Base-by-base conservation (phyloP, 495 filamentous ascomycete genomes). In the Penicillium dipodomyicola region DNA sequence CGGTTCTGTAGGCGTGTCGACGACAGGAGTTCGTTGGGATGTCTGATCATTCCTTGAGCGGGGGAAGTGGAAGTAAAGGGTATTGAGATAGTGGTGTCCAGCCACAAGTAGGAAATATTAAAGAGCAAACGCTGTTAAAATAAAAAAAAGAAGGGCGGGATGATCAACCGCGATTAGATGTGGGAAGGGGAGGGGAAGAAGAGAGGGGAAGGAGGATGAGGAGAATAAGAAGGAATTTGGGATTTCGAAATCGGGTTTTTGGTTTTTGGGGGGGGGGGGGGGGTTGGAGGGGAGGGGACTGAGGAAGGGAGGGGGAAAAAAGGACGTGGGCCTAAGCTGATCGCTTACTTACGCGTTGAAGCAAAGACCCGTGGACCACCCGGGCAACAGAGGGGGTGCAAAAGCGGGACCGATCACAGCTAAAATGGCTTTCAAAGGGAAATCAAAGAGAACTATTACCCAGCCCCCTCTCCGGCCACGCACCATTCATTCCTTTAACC, bases 41-140 rank as follows among this genome's bases (percentile, higher is more conserved):
- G 73, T 72, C 72, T 74, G 74, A 72, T 75, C 76, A 79, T 79
- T 77, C 76, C 76, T 78, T 73, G 75, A 53, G 66, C 51, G 69
- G 63, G 67, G 60, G 52, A 67, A 56, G 68, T 67, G 60, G 55
- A 67, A 56, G 68, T 57, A 63, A 49, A 65, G 71, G 63, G 60
- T 62, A 68, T 72, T 64, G 69, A 71, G 59, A 59, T 54, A 67
- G 71, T 63, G 69, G 67, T 72, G 77, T 79, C 77, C 74, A 78
- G 77, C 74, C 76, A 78, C 74, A 74, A 78, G 65, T 52, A 50
- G 57, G 65, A 68, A 64, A 71, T 72, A 69, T 61, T 64, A 68
- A 65, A 67, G 67, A 58, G 59, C 59, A 67, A 77, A 62, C 59
- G 64, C 65, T 65, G 60, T 40, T 15, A 19, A 11, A 6, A 39